A percentile compares a stretch with the other conserved stretches of the same genome.
These are phyloP conservation scores for Paxillus ammoniavirescens DNA, from an alignment of 768 basidiomycete species.

Conservation along the genomic window DNA sequence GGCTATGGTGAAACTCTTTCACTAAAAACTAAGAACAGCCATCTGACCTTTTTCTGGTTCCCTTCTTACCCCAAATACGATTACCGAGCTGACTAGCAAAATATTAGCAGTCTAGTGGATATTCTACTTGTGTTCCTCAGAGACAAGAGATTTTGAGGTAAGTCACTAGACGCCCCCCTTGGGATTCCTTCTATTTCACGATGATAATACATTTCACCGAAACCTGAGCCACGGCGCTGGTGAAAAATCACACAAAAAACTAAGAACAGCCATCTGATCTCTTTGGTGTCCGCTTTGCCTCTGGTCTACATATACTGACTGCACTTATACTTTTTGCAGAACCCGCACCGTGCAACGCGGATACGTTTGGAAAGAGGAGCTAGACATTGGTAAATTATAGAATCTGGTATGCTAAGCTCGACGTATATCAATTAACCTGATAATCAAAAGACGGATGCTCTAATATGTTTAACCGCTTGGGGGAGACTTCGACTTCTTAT, in stretches of 20 bases:
- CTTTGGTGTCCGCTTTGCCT: not conserved
- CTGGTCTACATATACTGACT: conserved; percentile 10
- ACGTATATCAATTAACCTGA: not conserved
- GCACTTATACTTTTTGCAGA: conserved; percentile 3
- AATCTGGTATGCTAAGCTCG: conserved; percentile 3
- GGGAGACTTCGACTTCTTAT: not conserved
- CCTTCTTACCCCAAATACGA: not conserved
- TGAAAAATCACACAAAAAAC: conserved; percentile 27
- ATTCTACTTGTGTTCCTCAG: not conserved
- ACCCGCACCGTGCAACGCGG: not conserved
- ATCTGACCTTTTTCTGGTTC: conserved; percentile 4
- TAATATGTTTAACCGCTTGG: not conserved
- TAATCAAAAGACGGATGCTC: not conserved
- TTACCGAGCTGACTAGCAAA: not conserved
- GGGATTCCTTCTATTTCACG: conserved; percentile 2
- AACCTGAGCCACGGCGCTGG: conserved; percentile 32
- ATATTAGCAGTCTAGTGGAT: not conserved
- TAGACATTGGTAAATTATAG: not conserved
- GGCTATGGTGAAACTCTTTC: conserved; percentile 11
- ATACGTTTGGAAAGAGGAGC: not conserved
- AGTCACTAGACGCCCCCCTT: not conserved
- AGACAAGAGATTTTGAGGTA: not conserved
- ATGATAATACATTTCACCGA: conserved; percentile 24
- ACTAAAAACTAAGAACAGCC: conserved; percentile 18
- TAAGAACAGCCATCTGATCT: conserved; percentile 36